phyloP scores from a whole-genome alignment of 164 flowering plant species.

The Magnolia sinica region DNA sequence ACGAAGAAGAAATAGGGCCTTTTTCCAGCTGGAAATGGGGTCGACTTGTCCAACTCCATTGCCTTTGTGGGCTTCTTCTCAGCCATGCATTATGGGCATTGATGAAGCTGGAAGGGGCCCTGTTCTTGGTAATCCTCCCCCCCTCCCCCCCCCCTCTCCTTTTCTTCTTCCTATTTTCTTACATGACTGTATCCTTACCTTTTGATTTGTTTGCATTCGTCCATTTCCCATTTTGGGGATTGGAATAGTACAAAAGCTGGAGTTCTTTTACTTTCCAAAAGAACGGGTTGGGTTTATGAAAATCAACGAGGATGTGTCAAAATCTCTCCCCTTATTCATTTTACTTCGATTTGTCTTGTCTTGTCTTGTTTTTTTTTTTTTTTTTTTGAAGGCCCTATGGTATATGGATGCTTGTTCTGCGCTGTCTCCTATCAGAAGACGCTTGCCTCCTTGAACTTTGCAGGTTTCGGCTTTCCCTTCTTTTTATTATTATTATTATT shows the following conservation, averaged over 20 bases:
- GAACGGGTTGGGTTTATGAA: background rate
- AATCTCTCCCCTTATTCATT: background rate
- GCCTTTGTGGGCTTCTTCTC: constrained; percentile 71
- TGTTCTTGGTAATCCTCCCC: constrained; percentile 55
- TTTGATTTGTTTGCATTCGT: no score
- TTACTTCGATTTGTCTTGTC: background rate
- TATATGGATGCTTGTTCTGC: constrained; percentile 92
- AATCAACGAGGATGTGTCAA: background rate
- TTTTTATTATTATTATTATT: background rate
- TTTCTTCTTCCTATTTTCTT: background rate
- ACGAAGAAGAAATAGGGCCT: no score
- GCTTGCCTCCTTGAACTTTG: constrained; percentile 69
- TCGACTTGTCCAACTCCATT: constrained; percentile 43
- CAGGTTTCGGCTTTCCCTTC: constrained; percentile 40
- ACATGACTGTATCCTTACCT: no score
- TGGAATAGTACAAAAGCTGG: background rate
- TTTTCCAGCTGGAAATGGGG: background rate
- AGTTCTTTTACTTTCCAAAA: background rate
- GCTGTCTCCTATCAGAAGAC: constrained; percentile 65
- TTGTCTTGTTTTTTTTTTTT: constrained; percentile 4
- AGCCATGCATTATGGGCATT: constrained; percentile 96
- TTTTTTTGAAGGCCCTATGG: constrained; percentile 78
- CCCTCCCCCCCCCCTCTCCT: background rate
- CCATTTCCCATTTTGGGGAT: no score
- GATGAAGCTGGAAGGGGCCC: constrained; percentile 99